phyloP scores from a whole-genome alignment of 2,329 filamentous ascomycete species.

The Lachnellula subtilissima region DNA sequence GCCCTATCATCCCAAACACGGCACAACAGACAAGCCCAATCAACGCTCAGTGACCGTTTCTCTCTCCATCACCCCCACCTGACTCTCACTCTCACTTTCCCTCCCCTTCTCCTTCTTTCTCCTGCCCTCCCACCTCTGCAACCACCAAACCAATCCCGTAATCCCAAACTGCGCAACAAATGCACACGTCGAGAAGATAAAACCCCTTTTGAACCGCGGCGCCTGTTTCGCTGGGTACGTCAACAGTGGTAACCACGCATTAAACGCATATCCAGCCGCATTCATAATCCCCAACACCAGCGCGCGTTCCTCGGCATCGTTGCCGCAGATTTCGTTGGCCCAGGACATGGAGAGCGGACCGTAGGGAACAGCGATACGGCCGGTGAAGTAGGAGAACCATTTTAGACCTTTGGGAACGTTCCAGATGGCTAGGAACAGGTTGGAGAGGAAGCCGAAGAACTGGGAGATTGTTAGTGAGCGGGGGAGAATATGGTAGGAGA shows the following conservation, averaged over 20 bases:
- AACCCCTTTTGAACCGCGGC: constrained; percentile 39
- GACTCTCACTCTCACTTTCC: neutral
- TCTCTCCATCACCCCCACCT: neutral
- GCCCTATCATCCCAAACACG: no score
- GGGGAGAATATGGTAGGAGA: neutral
- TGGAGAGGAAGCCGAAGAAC: constrained; percentile 33
- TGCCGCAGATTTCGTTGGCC: constrained; percentile 43
- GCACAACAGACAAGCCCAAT: no score
- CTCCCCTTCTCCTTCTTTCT: neutral
- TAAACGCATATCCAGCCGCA: constrained; percentile 39
- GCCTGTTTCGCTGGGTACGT: constrained; percentile 30
- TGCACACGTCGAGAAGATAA: constrained; percentile 11
- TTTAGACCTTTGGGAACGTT: constrained; percentile 24
- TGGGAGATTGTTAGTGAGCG: neutral
- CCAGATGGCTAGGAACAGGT: constrained; percentile 35
- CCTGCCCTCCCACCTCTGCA: constrained; percentile 1
- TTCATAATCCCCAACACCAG: constrained; percentile 47
- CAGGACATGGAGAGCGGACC: constrained; percentile 45
- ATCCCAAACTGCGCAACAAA: neutral
- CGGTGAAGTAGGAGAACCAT: constrained; percentile 34
- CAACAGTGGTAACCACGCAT: constrained; percentile 40
- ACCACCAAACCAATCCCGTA: neutral
- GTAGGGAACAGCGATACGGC: constrained; percentile 29
- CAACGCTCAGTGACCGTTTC: no score
- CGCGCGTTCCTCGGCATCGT: constrained; percentile 44